phyloP scores from a whole-genome alignment of 768 basidiomycete species.

The Macrolepiota dolichaula region DNA sequence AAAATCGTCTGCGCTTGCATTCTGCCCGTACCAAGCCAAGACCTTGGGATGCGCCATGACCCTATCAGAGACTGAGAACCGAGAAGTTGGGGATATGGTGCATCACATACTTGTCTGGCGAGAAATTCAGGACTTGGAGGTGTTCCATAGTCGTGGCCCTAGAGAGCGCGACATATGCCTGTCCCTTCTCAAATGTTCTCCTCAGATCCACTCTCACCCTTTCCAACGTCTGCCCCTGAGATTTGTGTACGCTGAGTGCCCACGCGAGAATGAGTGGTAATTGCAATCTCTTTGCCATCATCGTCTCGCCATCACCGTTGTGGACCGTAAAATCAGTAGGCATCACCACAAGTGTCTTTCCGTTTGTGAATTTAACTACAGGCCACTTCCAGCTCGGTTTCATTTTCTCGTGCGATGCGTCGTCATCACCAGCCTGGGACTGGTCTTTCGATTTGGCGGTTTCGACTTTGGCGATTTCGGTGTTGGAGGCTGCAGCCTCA shows the following conservation, averaged over 20 bases:
- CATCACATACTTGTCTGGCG: slow-evolving; percentile 47
- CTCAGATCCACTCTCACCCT: slow-evolving; percentile 77
- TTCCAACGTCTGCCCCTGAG: slow-evolving; percentile 62
- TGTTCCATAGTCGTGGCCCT: slow-evolving; percentile 66
- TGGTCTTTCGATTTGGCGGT: background rate
- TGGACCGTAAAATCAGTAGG: slow-evolving; percentile 64
- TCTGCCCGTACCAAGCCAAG: slow-evolving; percentile 47
- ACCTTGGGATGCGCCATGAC: slow-evolving; percentile 65
- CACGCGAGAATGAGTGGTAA: slow-evolving; percentile 81
- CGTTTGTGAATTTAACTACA: slow-evolving; percentile 54
- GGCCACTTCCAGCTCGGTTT: slow-evolving; percentile 40
- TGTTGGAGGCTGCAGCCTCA: slow-evolving; percentile 37
- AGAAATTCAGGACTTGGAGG: slow-evolving; percentile 64
- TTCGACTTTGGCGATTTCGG: slow-evolving; percentile 30
- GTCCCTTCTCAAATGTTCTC: slow-evolving; percentile 76
- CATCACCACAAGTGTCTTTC: slow-evolving; percentile 40
- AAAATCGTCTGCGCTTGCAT: background rate
- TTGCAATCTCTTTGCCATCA: slow-evolving; percentile 52
- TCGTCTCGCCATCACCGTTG: slow-evolving; percentile 46
- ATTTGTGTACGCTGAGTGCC: slow-evolving; percentile 87
- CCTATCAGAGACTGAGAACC: slow-evolving; percentile 28
- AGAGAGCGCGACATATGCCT: slow-evolving; percentile 75
- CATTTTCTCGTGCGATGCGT: background rate
- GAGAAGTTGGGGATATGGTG: background rate
- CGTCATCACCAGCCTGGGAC: background rate